phyloP scores from a whole-genome alignment of 2,329 filamentous ascomycete species.

The Sarocladiaceae sp. region DNA sequence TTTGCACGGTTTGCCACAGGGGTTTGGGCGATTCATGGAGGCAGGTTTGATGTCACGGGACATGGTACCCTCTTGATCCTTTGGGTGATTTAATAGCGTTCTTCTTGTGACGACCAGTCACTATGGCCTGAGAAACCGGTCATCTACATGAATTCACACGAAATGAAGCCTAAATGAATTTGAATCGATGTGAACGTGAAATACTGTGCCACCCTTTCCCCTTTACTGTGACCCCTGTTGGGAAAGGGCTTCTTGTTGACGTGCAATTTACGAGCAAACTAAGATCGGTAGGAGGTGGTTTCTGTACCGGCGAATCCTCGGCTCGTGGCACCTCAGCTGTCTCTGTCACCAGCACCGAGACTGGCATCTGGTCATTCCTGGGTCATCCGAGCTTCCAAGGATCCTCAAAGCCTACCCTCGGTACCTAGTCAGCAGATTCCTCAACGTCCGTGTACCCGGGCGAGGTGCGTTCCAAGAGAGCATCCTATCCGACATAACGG shows the following conservation, averaged over 20 bases:
- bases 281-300: background rate
- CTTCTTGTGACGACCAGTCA: background rate
- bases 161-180: background rate
- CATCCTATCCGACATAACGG: too few relatives aligned
- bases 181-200: background rate
- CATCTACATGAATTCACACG: slow-evolving; percentile 7
- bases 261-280: too few relatives aligned
- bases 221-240: too few relatives aligned
- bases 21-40: slow-evolving; percentile 4
- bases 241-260: too few relatives aligned
- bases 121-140: background rate
- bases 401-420: too few relatives aligned
- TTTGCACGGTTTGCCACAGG: background rate
- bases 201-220: too few relatives aligned
- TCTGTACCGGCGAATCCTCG: slow-evolving; percentile 6
- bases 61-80: background rate
- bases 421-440: too few relatives aligned
- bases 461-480: too few relatives aligned
- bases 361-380: too few relatives aligned
- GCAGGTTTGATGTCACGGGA: background rate
- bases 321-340: background rate
- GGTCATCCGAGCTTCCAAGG: too few relatives aligned
- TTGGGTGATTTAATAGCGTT: slow-evolving; percentile 8
- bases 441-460: too few relatives aligned
- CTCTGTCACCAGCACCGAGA: background rate